Conservation (phyloP, 2,329 filamentous ascomycete species). For the Aspergillus costaricaensis region DNA sequence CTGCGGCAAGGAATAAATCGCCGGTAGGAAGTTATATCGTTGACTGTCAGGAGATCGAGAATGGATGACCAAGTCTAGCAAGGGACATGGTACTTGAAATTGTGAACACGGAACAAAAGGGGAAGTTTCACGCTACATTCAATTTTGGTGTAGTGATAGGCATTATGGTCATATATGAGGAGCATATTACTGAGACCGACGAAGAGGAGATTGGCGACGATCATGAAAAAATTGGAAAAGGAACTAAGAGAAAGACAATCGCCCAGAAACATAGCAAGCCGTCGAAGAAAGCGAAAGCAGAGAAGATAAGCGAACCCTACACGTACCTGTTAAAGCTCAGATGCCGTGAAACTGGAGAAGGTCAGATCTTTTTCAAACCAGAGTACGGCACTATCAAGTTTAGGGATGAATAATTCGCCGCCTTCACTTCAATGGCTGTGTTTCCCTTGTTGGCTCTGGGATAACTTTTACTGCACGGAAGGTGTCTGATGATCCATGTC, state of each 20-base stretch:
- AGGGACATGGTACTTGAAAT: conserved; percentile 1
- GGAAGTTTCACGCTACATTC: conserved; percentile 1
- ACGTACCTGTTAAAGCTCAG: conserved; percentile 7
- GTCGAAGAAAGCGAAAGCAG: conserved; percentile 1
- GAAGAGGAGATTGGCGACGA: not conserved
- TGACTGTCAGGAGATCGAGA: conserved; percentile 8
- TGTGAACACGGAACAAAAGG: not conserved
- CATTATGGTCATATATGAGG: conserved; percentile 5
- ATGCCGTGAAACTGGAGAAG: conserved; percentile 15
- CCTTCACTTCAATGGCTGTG: conserved; percentile 8
- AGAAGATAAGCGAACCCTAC: not conserved
- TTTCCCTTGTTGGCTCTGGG: not conserved
- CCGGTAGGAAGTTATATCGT: conserved; percentile 7
- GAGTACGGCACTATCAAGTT: conserved; percentile 17
- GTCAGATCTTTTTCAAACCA: conserved; percentile 5
- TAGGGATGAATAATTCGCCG: conserved; percentile 12
- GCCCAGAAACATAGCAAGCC: not conserved
- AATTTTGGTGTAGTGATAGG: conserved; percentile 11
- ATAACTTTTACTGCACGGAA: conserved; percentile 9
- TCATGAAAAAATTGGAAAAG: not conserved
- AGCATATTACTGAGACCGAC: not conserved
- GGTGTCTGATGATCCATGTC: conserved; percentile 12
- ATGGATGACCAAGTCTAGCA: not conserved
- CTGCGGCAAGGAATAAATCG: not conserved
- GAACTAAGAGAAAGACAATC: conserved; percentile 4